These are phyloP conservation scores for Epichloe glyceriae DNA, from an alignment of 2,329 filamentous ascomycete genomes.

Conservation along the genomic window DNA sequence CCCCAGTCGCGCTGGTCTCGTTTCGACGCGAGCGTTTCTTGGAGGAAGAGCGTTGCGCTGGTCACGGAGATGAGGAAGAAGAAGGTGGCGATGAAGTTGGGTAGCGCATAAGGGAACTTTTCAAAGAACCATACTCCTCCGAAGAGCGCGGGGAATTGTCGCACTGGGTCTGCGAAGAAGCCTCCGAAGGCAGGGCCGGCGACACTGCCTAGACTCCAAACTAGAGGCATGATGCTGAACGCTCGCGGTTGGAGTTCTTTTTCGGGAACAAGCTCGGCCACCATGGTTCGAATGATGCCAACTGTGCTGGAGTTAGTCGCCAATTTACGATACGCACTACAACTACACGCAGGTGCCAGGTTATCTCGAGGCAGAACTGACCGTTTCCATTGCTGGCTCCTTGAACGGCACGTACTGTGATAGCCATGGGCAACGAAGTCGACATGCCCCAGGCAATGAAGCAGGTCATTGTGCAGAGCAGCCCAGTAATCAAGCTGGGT, in stretches of 20 bases:
- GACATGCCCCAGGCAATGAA: slow-evolving; percentile 79
- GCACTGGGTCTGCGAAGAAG: slow-evolving; percentile 67
- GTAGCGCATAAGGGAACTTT: slow-evolving; percentile 68
- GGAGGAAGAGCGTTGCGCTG: slow-evolving; percentile 65
- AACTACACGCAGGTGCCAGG: no score
- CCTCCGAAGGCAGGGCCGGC: slow-evolving; percentile 84
- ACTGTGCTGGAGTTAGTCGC: slow-evolving; percentile 29
- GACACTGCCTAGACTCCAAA: slow-evolving; percentile 76
- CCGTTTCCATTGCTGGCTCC: slow-evolving; percentile 80
- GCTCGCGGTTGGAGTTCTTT: slow-evolving; percentile 76
- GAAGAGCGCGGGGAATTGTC: slow-evolving; percentile 61
- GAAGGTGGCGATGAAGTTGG: slow-evolving; percentile 63
- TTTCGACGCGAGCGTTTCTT: slow-evolving; percentile 70
- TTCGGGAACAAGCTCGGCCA: slow-evolving; percentile 84
- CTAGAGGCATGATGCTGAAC: slow-evolving; percentile 87
- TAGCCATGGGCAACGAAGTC: slow-evolving; percentile 64
- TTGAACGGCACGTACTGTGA: slow-evolving; percentile 62
- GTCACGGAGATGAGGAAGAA: slow-evolving; percentile 70
- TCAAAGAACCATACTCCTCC: slow-evolving; percentile 54
- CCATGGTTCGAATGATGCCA: slow-evolving; percentile 84
- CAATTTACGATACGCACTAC: neutral
- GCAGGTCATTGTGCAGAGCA: slow-evolving; percentile 67
- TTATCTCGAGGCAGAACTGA: slow-evolving; percentile 18
- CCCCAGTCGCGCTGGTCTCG: slow-evolving; percentile 62
- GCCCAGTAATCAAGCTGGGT: slow-evolving; percentile 60